Evolutionary conservation across 1,284 basidiomycete species (phyloP), one percentile per base, ranked within the genome.

Genomic region (Ganoderma multipileum): DNA sequence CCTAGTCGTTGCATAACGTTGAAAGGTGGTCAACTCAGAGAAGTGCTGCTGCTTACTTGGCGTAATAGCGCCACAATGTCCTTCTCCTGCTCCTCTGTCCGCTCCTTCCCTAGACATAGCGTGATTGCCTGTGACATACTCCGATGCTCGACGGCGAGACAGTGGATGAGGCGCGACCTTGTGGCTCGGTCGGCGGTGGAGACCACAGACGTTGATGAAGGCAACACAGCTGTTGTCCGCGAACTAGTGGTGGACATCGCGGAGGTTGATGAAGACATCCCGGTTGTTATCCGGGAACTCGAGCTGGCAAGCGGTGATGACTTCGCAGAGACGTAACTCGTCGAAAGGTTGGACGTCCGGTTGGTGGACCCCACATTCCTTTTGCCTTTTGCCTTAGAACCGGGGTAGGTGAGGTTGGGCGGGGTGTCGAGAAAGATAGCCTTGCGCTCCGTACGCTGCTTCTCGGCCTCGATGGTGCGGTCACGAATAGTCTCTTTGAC

Each of bases 401-500:
- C 1, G 57, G 70, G 14, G 72, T 54, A 30, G 69, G 75, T 67
- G 36, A 71, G 66, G 42, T 70, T 66, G 28, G 79, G 83, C 0
- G 81, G 81, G 0, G 76, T 74, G 41, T 84, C 86, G 64, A 93
- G 83, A 61, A 86, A 77, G 57, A 87, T 84, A 26, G 85, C 84
- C 69, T 85, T 84, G 50, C 87, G 84, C 66, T 84, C 85, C 33
- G 81, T 81, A 64, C 87, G 87, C 74, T 87, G 83, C 73, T 86
- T 85, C 72, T 85, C 87, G 38, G 88, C 90, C 66, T 84, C 85
- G 52, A 81, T 79, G 0, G 87, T 89, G 30, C 83, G 85, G 67
- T 89, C 84, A 61, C 88, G 85, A 65, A 93, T 80, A 72, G 83
- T 85, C 74, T 84, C 84, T 16, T 85, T 81, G 64, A 89, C 74